phyloP scores from a whole-genome alignment of 2,329 filamentous ascomycete genomes.

The Talaromyces atroroseus region DNA sequence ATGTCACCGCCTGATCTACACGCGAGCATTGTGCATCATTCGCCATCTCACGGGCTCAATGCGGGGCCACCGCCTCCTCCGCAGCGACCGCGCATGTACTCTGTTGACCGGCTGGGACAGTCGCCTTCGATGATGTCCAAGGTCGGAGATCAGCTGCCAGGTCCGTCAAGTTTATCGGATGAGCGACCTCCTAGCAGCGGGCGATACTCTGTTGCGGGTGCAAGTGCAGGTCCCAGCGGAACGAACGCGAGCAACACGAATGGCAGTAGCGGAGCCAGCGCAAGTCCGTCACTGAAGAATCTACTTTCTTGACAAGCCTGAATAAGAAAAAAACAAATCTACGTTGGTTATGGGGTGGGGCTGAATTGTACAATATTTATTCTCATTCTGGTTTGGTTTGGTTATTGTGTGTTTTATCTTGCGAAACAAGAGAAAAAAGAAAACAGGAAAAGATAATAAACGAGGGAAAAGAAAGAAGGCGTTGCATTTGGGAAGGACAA shows the following conservation, averaged over 20 bases:
- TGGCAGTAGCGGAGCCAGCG: conserved; percentile 58
- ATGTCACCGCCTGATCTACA: conserved; percentile 34
- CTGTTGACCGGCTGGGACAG: conserved; percentile 32
- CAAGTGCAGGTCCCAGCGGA: conserved; percentile 6
- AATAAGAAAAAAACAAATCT: not conserved
- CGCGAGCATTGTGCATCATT: conserved; percentile 32
- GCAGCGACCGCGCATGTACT: conserved; percentile 30
- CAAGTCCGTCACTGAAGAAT: conserved; percentile 70
- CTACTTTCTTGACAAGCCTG: conserved; percentile 49
- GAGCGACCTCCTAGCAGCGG: conserved; percentile 25
- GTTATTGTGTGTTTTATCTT: not conserved
- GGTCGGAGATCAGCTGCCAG: conserved; percentile 29
- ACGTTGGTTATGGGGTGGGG: not conserved
- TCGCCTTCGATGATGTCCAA: conserved; percentile 33
- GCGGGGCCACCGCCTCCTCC: conserved; percentile 27
- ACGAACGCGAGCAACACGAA: conserved; percentile 1
- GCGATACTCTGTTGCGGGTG: conserved; percentile 24
- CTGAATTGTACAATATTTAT: conserved; percentile 6
- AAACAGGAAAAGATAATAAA: not conserved
- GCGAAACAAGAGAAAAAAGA: not conserved
- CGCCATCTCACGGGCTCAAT: conserved; percentile 33
- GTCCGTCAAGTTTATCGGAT: conserved; percentile 27
- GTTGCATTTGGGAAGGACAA: not conserved
- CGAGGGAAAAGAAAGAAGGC: not conserved
- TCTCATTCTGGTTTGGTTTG: not conserved